Evolutionary conservation across 805 yeast species (phyloP), one percentile per base, ranked within the genome.

Genomic region (Hanseniaspora taiwanica): DNA sequence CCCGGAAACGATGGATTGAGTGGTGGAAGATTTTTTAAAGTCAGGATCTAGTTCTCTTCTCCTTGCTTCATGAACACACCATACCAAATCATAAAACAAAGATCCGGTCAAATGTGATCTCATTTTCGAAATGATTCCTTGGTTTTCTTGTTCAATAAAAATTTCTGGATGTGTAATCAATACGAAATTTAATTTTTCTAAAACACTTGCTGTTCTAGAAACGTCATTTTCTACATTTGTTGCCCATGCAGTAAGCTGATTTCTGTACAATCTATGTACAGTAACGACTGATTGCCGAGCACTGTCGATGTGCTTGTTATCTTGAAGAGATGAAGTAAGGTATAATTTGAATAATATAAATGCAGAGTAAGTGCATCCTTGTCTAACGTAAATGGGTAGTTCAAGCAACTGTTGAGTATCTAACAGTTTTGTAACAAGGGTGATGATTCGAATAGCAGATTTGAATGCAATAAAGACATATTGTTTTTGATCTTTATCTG

Each of bases 31-130:
- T n/a, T n/a, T n/a, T n/a, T n/a, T n/a, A n/a, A n/a, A n/a, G n/a
- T n/a, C n/a, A n/a, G 66, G 64, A 42, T 68, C 72, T 37, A 69
- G 51, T 27, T 72, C 69, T 40, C 94, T 65, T 55, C 96, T 68
- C 55, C 94, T 69, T 1, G 95, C 96, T 54, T 87, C 96, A 59
- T 87, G 96, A 37, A 87, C 80, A 56, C 94, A 81, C 86, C 94
- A 86, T 10, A 87, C 89, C 39, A 87, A 66, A 58, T 87, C 96
- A 55, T 87, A 87, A 51, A 87, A 87, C 39, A 87, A 60, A 0
- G 96, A 85, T 1, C 91, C 94, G 0, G 96, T 81, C 49, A 87
- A 66, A 59, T 87, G 96, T 0, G 94, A 83, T 52, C 96, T 71
- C 93, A 87, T 87, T 43, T 87, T 69, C 2, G 82, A 72, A 37